A percentile compares a stretch with the other conserved stretches of the same genome.
These are phyloP conservation scores for Schizochytrium sp. DNA, from an alignment of 108 stramenopile species.

Conservation along the genomic window DNA sequence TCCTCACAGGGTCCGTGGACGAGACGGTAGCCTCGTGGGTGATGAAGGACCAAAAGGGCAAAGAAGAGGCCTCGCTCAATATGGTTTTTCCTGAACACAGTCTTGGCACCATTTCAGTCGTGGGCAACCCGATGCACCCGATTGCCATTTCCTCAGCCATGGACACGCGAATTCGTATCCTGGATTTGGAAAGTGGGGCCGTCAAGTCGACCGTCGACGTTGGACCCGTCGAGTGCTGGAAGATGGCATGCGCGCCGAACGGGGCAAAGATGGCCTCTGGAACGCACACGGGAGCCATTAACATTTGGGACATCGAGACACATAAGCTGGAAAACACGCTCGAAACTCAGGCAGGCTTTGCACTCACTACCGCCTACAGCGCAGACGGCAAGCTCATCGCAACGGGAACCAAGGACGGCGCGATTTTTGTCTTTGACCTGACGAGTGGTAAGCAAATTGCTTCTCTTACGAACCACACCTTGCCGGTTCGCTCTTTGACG, in stretches of 20 bases:
- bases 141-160: neutral
- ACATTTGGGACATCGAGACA: constrained; percentile 15
- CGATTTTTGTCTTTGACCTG: neutral
- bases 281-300: constrained; percentile 3
- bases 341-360: neutral
- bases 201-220: neutral
- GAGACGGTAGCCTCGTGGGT: neutral
- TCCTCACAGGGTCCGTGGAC: neutral
- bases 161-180: neutral
- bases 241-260: neutral
- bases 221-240: constrained; percentile 11
- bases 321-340: neutral
- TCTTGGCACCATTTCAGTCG: neutral
- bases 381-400: neutral
- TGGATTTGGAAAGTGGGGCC: neutral
- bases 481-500: neutral
- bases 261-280: neutral
- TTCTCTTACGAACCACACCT: neutral
- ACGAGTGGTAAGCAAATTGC: neutral
- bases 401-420: neutral
- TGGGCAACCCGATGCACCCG: neutral
- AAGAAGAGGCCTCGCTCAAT: neutral
- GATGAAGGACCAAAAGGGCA: neutral
- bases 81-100: neutral
- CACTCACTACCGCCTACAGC: neutral